A percentile compares a stretch with the other conserved stretches of the same genome.
These are phyloP conservation scores for Blastocystis sp. DNA, from an alignment of 352 stramenopile genomes.

Conservation along the genomic window DNA sequence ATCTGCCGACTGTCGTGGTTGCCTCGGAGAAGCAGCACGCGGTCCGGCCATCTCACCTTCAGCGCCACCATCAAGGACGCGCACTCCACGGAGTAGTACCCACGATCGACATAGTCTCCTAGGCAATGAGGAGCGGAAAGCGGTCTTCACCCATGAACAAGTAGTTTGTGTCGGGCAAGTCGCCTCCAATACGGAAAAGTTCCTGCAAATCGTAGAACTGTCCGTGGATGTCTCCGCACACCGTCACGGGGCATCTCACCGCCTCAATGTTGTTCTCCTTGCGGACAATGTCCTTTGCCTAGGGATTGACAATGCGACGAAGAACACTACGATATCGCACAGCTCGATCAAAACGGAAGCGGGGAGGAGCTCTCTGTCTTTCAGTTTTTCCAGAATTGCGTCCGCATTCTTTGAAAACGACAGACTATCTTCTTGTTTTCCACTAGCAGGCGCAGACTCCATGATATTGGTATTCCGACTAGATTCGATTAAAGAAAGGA, in stretches of 20 bases:
- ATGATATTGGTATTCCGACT: neutral
- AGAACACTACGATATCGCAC: constrained; percentile 50
- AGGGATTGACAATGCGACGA: constrained; percentile 23
- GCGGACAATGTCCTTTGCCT: constrained; percentile 52
- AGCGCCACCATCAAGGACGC: constrained; percentile 71
- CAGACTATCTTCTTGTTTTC: too few relatives aligned
- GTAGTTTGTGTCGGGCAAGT: constrained; percentile 75
- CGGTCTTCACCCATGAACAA: constrained; percentile 74
- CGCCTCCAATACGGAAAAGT: constrained; percentile 74
- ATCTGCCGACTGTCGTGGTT: constrained; percentile 73
- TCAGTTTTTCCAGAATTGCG: too few relatives aligned
- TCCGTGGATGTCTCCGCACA: constrained; percentile 76
- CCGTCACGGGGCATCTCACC: constrained; percentile 71
- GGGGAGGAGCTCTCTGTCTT: constrained; percentile 5
- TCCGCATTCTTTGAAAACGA: too few relatives aligned
- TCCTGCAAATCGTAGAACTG: constrained; percentile 78
- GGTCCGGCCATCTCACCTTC: constrained; percentile 71
- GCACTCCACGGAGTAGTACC: constrained; percentile 72
- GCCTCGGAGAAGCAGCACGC: constrained; percentile 70
- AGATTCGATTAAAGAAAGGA: neutral
- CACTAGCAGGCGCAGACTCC: too few relatives aligned
- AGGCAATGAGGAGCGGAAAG: constrained; percentile 14
- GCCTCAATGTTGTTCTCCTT: constrained; percentile 72
- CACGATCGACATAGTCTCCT: constrained; percentile 77
- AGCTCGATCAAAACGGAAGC: constrained; percentile 35